Conservation (phyloP, 1,139 yeast genomes). For the Kodamaea derodonti region DNA sequence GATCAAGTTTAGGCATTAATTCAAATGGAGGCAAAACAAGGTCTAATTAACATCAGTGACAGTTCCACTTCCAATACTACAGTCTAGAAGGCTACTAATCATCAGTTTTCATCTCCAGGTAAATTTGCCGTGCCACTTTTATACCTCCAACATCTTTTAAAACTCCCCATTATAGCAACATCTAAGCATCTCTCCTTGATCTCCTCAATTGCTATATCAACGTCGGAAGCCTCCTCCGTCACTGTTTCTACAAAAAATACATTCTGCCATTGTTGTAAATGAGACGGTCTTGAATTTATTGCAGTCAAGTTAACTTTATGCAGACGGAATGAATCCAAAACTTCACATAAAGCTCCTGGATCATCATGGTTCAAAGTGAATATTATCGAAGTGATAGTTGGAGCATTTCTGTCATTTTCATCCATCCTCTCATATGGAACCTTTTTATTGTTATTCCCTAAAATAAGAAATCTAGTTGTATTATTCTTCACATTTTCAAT, state of each 20-base stretch:
- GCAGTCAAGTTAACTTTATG: conserved; percentile 64
- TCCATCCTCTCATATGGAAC: conserved; percentile 3
- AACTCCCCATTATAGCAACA: conserved; percentile 37
- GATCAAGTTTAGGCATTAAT: too few relatives aligned
- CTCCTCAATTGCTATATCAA: conserved; percentile 18
- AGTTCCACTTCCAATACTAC: too few relatives aligned
- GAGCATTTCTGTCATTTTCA: conserved; percentile 4
- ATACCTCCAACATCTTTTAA: conserved; percentile 30
- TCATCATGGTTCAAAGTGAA: conserved; percentile 65
- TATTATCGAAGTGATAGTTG: conserved; percentile 50
- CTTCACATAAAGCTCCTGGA: conserved; percentile 74
- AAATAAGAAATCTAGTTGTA: conserved; percentile 78
- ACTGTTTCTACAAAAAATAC: conserved; percentile 73
- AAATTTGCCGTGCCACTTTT: too few relatives aligned
- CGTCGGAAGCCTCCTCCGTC: conserved; percentile 12
- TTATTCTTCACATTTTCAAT: conserved; percentile 73
- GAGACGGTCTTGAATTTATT: conserved; percentile 72
- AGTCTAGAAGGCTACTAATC: too few relatives aligned
- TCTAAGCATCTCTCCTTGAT: conserved; percentile 24
- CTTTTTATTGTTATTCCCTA: conserved; percentile 34
- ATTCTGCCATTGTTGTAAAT: conserved; percentile 71
- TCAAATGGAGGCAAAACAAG: too few relatives aligned
- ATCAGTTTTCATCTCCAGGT: too few relatives aligned
- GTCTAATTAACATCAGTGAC: too few relatives aligned
- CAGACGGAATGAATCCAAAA: conserved; percentile 55